Conservation (phyloP, 192 early-diverging fungal genomes). For the Umbelopsis ramanniana region DNA sequence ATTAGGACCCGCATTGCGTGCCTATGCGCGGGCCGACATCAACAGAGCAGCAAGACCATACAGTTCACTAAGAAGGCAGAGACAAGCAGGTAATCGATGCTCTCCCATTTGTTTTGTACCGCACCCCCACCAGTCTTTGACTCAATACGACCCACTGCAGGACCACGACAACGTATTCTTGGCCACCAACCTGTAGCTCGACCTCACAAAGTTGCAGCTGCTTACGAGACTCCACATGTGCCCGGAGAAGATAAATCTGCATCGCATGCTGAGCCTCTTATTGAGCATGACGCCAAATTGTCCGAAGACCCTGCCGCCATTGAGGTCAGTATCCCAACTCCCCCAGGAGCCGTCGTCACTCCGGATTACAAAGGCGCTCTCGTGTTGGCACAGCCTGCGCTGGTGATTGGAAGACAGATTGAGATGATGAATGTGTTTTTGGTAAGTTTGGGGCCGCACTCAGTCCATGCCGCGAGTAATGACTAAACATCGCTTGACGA, state of each 20-base stretch:
- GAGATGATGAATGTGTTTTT: conserved; percentile 85
- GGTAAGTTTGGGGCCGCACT: conserved; percentile 37
- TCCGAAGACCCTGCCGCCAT: conserved; percentile 17
- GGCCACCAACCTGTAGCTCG: not conserved
- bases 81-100: not conserved
- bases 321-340: conserved; percentile 29
- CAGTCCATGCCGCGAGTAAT: not conserved
- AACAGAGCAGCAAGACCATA: not conserved
- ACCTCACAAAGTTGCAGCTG: not conserved
- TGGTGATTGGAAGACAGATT: conserved; percentile 74
- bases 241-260: not conserved
- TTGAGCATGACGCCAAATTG: conserved; percentile 13
- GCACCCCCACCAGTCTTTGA: not conserved
- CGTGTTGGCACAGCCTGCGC: conserved; percentile 56
- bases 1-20: conserved; percentile 8
- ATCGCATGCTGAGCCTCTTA: not conserved
- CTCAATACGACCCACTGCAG: not conserved
- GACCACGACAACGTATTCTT: conserved; percentile 12
- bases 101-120: too few relatives aligned
- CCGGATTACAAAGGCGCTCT: conserved; percentile 33
- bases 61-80: not conserved
- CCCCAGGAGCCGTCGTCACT: conserved; percentile 20
- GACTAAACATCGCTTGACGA: not conserved
- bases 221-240: not conserved
- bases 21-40: not conserved